phyloP scores from a whole-genome alignment of 768 basidiomycete genomes.

The Xanthoconium purpureum region DNA sequence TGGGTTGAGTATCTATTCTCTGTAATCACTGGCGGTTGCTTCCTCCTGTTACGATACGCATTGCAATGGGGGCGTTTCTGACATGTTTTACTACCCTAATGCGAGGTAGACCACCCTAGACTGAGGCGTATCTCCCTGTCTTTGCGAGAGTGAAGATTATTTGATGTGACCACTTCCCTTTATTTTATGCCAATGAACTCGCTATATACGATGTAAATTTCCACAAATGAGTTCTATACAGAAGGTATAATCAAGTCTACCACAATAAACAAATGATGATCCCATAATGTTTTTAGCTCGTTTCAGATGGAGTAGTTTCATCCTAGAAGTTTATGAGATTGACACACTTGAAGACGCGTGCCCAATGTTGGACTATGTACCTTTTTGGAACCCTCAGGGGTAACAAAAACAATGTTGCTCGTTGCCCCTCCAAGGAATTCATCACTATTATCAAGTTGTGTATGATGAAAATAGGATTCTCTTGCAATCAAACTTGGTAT shows the following conservation, averaged over 20 bases:
- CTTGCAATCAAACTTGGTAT: slow-evolving; percentile 25
- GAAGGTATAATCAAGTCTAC: no score
- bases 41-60: background rate
- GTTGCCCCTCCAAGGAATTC: background rate
- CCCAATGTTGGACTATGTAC: background rate
- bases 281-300: background rate
- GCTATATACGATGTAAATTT: no score
- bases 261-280: no score
- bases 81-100: background rate
- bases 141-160: no score
- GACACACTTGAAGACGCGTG: no score
- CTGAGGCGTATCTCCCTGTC: no score
- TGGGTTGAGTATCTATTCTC: slow-evolving; percentile 20
- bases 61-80: background rate
- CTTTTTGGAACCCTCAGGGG: background rate
- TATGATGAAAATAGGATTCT: slow-evolving; percentile 23
- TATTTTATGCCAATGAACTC: no score
- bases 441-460: background rate
- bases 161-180: no score
- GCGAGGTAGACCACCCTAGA: no score
- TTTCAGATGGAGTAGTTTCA: background rate
- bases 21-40: background rate
- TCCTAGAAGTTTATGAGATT: background rate
- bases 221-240: no score
- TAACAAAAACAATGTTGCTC: slow-evolving; percentile 8